Conservation (phyloP, 495 filamentous ascomycete species). For the Pyrenopolyporus hunteri region DNA sequence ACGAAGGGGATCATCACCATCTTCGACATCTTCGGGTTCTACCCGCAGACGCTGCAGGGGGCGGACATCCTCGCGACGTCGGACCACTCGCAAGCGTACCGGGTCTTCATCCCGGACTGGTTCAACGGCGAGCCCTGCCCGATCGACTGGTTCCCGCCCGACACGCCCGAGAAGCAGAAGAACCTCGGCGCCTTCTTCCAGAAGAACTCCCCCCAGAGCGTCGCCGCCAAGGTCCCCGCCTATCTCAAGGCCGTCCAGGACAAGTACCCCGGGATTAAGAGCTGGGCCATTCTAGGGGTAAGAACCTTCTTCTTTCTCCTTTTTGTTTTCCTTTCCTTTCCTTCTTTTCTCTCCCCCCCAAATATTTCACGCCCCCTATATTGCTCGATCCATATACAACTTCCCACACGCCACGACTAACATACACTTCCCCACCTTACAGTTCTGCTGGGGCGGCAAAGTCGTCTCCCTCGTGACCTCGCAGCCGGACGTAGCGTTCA, state of each 20-base stretch:
- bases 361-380: no score
- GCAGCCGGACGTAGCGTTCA: slow-evolving; percentile 66
- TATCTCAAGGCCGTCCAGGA: slow-evolving; percentile 63
- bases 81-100: slow-evolving; percentile 61
- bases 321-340: neutral
- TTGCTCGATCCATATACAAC: neutral
- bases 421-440: neutral
- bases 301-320: slow-evolving; percentile 16
- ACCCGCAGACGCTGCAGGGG: slow-evolving; percentile 71
- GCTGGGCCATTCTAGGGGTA: slow-evolving; percentile 84
- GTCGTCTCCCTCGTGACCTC: slow-evolving; percentile 64
- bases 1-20: slow-evolving; percentile 66
- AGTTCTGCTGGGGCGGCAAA: slow-evolving; percentile 94
- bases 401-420: neutral
- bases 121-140: slow-evolving; percentile 65
- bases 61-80: slow-evolving; percentile 71
- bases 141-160: slow-evolving; percentile 71
- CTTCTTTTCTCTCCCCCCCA: no score
- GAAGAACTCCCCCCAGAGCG: slow-evolving; percentile 66
- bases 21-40: slow-evolving; percentile 77
- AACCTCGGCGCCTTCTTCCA: slow-evolving; percentile 78
- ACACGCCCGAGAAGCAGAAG: slow-evolving; percentile 79
- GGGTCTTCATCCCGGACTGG: slow-evolving; percentile 74
- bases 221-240: slow-evolving; percentile 66
- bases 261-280: slow-evolving; percentile 66